phyloP scores from a whole-genome alignment of 805 yeast genomes.

The Metschnikowia vanudenii region DNA sequence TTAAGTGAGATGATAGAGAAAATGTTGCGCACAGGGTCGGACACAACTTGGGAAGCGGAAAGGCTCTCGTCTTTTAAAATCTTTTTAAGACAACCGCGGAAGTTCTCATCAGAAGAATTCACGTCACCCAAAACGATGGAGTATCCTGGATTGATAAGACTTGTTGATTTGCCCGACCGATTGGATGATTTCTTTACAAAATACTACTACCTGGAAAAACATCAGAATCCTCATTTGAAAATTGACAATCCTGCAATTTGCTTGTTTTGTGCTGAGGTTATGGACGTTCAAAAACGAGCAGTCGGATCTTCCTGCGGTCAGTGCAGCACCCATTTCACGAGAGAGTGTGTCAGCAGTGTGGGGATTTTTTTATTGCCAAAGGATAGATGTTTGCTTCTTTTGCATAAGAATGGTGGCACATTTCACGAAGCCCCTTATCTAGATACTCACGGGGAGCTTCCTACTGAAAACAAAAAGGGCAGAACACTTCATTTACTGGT shows the following conservation, averaged over 20 bases:
- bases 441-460: constrained; percentile 83
- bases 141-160: constrained; percentile 64
- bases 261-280: constrained; percentile 69
- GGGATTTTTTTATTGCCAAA: constrained; percentile 76
- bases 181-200: constrained; percentile 68
- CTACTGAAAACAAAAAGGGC: constrained; percentile 68
- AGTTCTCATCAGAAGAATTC: constrained; percentile 5
- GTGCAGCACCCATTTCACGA: constrained; percentile 68
- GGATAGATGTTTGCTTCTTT: constrained; percentile 58
- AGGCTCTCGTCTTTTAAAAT: constrained; percentile 25
- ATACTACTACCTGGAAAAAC: constrained; percentile 46
- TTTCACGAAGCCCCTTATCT: constrained; percentile 81
- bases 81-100: constrained; percentile 9
- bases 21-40: constrained; percentile 3
- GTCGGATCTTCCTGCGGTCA: constrained; percentile 64
- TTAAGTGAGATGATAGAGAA: constrained; percentile 25
- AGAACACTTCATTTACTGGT: constrained; percentile 67
- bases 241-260: constrained; percentile 82
- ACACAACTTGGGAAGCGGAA: constrained; percentile 24
- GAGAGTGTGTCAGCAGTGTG: constrained; percentile 60
- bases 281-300: constrained; percentile 63
- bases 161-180: constrained; percentile 63
- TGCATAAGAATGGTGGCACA: constrained; percentile 77
- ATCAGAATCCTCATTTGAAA: constrained; percentile 35
- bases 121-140: constrained; percentile 35